phyloP scores from a whole-genome alignment of 345 rosid genomes.

The Populus euphratica region DNA sequence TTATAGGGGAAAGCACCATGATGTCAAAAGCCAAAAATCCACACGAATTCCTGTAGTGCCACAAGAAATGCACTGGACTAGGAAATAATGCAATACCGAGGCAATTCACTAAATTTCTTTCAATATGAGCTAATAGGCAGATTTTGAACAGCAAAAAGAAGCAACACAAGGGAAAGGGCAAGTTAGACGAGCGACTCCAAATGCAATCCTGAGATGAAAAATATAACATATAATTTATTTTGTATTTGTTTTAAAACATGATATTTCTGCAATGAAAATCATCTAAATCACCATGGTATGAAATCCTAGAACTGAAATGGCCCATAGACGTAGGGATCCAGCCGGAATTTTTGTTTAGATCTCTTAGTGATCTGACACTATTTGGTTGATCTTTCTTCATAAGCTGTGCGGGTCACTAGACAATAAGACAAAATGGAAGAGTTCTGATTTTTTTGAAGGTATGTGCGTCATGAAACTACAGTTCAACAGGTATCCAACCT shows the following conservation, averaged over 20 bases:
- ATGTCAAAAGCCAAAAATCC: background rate
- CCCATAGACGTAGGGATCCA: background rate
- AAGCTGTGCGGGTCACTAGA: background rate
- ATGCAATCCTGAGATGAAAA: background rate
- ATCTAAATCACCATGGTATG: background rate
- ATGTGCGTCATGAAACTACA: background rate
- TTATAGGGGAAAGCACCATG: background rate
- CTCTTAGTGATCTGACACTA: background rate
- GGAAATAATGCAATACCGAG: background rate
- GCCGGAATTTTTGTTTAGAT: background rate
- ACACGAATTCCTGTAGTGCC: background rate
- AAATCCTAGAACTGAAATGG: slow-evolving; percentile 5
- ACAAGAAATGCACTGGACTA: background rate
- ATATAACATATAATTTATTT: background rate
- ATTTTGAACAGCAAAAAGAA: background rate
- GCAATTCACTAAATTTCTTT: background rate
- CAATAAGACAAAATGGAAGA: slow-evolving; percentile 1
- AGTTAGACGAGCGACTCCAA: background rate
- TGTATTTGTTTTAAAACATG: background rate
- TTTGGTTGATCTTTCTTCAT: background rate
- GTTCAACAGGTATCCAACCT: background rate
- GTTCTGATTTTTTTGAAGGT: background rate
- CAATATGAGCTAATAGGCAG: no score
- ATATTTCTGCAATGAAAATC: background rate
- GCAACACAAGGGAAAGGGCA: no score